Evolutionary conservation across 768 basidiomycete species (phyloP).

Genomic region (Naganishia kalamii): DNA sequence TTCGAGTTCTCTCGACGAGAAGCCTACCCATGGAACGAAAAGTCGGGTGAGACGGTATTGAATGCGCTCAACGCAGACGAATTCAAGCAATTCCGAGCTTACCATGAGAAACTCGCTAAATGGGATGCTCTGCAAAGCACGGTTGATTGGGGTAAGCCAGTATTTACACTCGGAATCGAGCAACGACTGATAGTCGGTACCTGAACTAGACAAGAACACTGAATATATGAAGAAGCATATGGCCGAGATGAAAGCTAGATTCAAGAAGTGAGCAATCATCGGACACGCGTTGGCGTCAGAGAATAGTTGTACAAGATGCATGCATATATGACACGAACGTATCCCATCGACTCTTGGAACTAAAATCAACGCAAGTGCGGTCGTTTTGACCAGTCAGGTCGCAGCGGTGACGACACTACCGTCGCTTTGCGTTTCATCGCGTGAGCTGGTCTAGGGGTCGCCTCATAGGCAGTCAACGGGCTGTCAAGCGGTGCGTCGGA

Average conservation of each 20-base stretch:
- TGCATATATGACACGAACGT: not conserved
- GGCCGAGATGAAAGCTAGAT: not conserved
- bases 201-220: not conserved
- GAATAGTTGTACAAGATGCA: not conserved
- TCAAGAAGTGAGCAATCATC: not conserved
- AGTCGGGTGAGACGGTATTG: constrained; percentile 52
- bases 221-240: constrained; percentile 1
- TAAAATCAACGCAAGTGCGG: not conserved
- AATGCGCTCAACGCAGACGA: constrained; percentile 51
- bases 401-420: not conserved
- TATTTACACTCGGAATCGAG: not conserved
- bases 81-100: constrained; percentile 54
- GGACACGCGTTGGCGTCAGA: not conserved
- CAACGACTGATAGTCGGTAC: no score
- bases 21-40: constrained; percentile 52
- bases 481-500: not conserved
- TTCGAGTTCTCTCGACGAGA: constrained; percentile 45
- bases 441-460: not conserved
- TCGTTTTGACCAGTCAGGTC: not conserved
- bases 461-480: no score
- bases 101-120: constrained; percentile 51
- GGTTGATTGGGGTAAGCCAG: constrained; percentile 46
- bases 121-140: constrained; percentile 56
- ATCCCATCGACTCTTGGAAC: no score
- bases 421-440: not conserved